Percentiles rank a stretch among this genome's conserved stretches.
Conservation (phyloP, 495 filamentous ascomycete species). For the Baudoinia panamericana region DNA sequence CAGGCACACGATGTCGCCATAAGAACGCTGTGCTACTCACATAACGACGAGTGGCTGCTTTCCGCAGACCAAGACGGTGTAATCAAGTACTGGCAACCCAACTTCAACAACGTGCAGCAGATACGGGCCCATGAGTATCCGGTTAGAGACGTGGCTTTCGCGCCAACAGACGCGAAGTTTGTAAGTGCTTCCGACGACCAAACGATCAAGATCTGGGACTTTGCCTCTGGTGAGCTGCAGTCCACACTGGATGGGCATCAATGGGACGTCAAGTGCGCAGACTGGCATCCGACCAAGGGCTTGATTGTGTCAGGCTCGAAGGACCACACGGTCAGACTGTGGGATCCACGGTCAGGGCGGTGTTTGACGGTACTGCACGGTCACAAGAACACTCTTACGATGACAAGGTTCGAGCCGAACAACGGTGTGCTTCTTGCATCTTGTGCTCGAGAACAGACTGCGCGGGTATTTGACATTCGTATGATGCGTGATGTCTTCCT, state of each 20-base stretch:
- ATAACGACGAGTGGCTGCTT: constrained; percentile 90
- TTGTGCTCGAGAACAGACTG: constrained; percentile 80
- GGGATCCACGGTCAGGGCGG: constrained; percentile 82
- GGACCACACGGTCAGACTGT: constrained; percentile 92
- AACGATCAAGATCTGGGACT: constrained; percentile 89
- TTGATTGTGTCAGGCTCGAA: constrained; percentile 92
- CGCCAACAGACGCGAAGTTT: constrained; percentile 87
- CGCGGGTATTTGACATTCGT: constrained; percentile 82
- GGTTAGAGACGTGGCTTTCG: constrained; percentile 83
- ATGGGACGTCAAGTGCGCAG: constrained; percentile 91
- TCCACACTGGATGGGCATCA: constrained; percentile 74
- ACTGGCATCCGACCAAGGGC: constrained; percentile 96
- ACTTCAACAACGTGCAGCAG: constrained; percentile 96
- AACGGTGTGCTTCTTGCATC: constrained; percentile 78
- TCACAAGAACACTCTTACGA: constrained; percentile 94
- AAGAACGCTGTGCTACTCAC: constrained; percentile 74
- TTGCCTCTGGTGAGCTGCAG: constrained; percentile 72
- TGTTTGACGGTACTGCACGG: constrained; percentile 89
- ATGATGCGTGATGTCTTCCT: constrained; percentile 98
- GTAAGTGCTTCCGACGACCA: constrained; percentile 91
- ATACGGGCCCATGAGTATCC: constrained; percentile 84
- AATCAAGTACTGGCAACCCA: constrained; percentile 98
- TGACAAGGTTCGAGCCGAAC: constrained; percentile 71
- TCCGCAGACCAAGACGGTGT: constrained; percentile 90
- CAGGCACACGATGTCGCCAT: constrained; percentile 88